Evolutionary conservation across 352 stramenopile genomes (phyloP), one percentile per base, ranked within the genome.

Genomic region (Phytophthora ramorum): DNA sequence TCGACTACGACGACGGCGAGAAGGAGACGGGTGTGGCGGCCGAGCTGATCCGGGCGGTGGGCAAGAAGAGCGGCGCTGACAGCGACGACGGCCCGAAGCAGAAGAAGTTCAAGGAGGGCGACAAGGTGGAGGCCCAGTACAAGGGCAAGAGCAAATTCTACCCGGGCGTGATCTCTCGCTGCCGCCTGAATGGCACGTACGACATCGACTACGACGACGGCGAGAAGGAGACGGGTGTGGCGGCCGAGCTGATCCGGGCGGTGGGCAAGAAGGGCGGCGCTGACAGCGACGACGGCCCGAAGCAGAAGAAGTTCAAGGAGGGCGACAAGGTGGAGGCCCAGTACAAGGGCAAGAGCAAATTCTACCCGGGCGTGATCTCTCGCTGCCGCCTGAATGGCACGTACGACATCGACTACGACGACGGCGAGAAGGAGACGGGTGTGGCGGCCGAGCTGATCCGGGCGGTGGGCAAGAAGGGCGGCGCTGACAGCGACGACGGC

Each of bases 91-190:
- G 41, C 53, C 28, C 41, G 53, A 60, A 52, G 53, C 16, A 22
- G 40, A 60, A 60, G 53, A 60, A 60, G 41, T 60, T 60, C 53
- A 60, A 60, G 53, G 53, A 60, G 41, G 53, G 53, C 40, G 53
- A 60, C 24, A 60, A 60, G 53, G 53, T 60, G 53, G 53, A 60
- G 53, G 53, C 53, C 48, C 53, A 60, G 53, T 60, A 60, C 53
- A 60, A 60, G 53, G 53, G 53, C 53, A 60, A 60, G 53, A 60
- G 53, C 41, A 60, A 52, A 40, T 60, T 60, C 53, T 60, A 60
- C 53, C 53, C 26, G 40, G 53, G 53, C 14, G 53, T 60, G 53
- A 60, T 60, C 53, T 60, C 53, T 4, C 53, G 53, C 40, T 60
- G 53, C 53, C 53, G 53, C 28, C 53, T 60, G 40, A 60, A 60